Base-by-base conservation (phyloP, 371 early-diverging fungal genomes). In the Polyrhizophydium stewartii region DNA sequence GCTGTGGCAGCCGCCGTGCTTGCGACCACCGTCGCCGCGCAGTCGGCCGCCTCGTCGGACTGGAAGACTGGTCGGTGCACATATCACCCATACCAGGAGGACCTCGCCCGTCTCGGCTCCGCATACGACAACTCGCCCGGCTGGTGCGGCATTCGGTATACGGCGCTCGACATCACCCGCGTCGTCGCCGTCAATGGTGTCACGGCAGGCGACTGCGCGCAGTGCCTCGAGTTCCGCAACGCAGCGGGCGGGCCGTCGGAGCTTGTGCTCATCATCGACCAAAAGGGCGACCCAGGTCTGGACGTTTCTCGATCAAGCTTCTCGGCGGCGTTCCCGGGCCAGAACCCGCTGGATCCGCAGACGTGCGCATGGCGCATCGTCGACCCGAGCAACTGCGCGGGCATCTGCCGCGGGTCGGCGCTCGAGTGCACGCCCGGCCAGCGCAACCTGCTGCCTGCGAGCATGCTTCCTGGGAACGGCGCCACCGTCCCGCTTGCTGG, bases 71-170 rank as follows among this genome's bases (percentile, higher is more conserved):
- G 65, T 7, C 59, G 21, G 21, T 65, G 65, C 38, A 65, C 65
- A 13, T 59, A 38, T 49, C 65, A 65, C 49, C 32, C 56, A 17
- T 65, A 65, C 49, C 61, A 65, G 35, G 65, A 49, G 1, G 60
- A 60, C 33, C 31, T 32, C 38, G 47, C 27, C 13, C 31, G 27
- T 21, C 33, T 60, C 17, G 65, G 65, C 22, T 9, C 43, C 55
- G 55, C 46, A 61, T 30, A 28, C 35, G 65, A 65, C 38, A 65
- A 60, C 52, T 19, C 30, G 13, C 65, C 65, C 10, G 65, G 61
- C 28, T 65, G 60, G 60, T 65, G 65, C 50, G 65, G 65, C 22
- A 60, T 55, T 40, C 59, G 65, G 31, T 65, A 65, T 43, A 60
- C 65, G 17, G 17, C 46, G 3, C 53, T 65, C 56, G 35, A 61